Base-by-base conservation (phyloP, 176 grass and related monocot genomes). In the Aegilops tauschii region DNA sequence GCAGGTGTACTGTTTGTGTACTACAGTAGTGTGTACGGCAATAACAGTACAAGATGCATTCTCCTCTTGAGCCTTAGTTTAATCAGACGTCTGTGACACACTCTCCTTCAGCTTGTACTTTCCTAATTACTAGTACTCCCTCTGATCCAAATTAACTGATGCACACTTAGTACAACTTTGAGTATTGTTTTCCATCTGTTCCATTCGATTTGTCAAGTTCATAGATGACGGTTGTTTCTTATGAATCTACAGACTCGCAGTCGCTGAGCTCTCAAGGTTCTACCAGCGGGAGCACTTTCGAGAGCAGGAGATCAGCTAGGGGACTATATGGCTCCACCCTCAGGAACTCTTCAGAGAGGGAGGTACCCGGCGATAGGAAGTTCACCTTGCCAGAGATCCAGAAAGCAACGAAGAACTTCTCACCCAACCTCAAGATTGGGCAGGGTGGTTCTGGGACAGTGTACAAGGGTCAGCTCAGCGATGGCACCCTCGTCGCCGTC, bases 331-430 rank as follows among this genome's bases (percentile, higher is more conserved):
- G 45, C 42, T 44, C 77, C 63, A 63, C 84, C 58, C 49, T 6
- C 73, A 88, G 62, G n/a, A 89, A 86, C 75, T 78, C 90, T 58
- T 88, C 86, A 77, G 81, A 92, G 1, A 81, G 56, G 44, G 89
- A 80, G 69, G 67, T 93, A 37, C 91, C 94, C 11, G 83, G 86
- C 30, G 76, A 79, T 65, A 91, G 82, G 45, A 88, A 74, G 39
- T 98, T 94, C 70, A 92, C 92, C 20, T 89, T 98, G 30, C 61
- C 90, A 12, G 88, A 96, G 88, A 94, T 98, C n/a, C 81, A 90
- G 12, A 98, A 92, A 80, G 93, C 92, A 39, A 98, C 96, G 0
- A 93, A 92, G 6, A 92, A 98, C 83, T 98, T 98, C 83, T 94
- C 93, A 0, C 93, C 92, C 20, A 89, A 90, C 65, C 64, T 92